A percentile compares a stretch with the other conserved stretches of the same genome.
Evolutionary conservation across 768 basidiomycete species (phyloP).

Genomic region (Calocybe indica): DNA sequence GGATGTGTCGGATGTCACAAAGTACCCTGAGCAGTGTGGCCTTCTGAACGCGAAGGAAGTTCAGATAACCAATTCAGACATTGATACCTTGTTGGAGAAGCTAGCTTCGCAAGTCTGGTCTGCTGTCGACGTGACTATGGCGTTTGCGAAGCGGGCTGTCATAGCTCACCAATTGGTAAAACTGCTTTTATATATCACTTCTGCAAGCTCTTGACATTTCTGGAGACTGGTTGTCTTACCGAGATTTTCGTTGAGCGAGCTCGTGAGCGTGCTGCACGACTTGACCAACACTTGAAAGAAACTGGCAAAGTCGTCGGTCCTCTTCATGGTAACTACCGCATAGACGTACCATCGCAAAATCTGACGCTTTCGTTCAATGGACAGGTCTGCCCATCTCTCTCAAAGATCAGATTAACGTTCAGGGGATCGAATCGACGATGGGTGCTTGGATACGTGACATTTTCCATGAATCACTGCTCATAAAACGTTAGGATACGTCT

Average conservation of each 20-base stretch:
- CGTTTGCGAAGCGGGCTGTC: conserved; percentile 74
- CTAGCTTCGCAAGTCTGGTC: conserved; percentile 53
- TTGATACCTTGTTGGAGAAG: conserved; percentile 42
- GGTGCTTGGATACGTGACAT: conserved; percentile 4
- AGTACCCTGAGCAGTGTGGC: conserved; percentile 50
- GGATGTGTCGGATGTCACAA: conserved; percentile 44
- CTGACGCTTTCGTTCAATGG: background rate
- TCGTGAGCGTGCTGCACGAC: conserved; percentile 51
- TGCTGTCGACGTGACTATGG: conserved; percentile 61
- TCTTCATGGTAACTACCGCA: conserved; percentile 45
- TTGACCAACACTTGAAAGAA: conserved; percentile 55
- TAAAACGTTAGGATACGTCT: conserved; percentile 54
- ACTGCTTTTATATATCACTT: background rate
- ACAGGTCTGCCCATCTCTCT: background rate
- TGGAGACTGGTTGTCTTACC: conserved; percentile 73
- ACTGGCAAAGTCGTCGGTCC: conserved; percentile 68
- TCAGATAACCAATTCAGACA: conserved; percentile 37
- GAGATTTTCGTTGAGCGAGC: conserved; percentile 77
- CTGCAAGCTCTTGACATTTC: background rate
- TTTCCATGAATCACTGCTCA: background rate
- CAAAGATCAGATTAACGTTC: conserved; percentile 1
- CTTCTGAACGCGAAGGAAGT: conserved; percentile 49
- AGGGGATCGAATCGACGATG: conserved; percentile 6
- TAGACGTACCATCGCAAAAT: no score
- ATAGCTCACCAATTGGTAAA: conserved; percentile 72